Evolutionary conservation across 169 alveolate species (phyloP).

Genomic region (Eimeria zaria): DNA sequence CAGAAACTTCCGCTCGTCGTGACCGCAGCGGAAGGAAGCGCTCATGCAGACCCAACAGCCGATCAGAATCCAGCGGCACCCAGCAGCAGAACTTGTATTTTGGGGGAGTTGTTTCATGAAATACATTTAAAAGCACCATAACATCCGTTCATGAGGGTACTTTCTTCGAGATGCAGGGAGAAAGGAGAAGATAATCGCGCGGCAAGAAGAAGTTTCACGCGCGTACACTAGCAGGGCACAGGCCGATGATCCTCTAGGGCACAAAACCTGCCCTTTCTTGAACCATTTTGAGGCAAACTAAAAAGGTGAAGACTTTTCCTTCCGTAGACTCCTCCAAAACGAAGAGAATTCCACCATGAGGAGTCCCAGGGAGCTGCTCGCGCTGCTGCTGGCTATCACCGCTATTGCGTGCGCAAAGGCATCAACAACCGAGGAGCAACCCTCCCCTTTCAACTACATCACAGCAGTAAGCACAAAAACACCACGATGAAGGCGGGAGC

Average conservation of each 20-base stretch:
- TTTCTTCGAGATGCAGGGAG: background rate
- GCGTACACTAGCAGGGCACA: background rate
- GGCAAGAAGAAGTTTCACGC: background rate
- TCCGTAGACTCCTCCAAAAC: background rate
- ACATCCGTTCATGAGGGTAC: background rate
- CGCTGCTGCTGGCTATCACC: constrained; percentile 42
- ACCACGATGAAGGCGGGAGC: background rate
- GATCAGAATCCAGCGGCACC: background rate
- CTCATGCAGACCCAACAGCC: constrained; percentile 48
- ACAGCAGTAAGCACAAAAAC: constrained; percentile 11
- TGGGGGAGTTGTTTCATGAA: background rate
- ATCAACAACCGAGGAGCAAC: background rate
- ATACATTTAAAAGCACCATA: background rate
- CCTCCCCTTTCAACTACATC: constrained; percentile 68
- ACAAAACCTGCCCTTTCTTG: background rate
- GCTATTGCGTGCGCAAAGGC: background rate
- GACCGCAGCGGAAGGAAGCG: background rate
- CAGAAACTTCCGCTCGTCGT: background rate
- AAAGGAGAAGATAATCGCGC: background rate
- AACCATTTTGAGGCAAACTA: background rate
- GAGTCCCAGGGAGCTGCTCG: constrained; percentile 40
- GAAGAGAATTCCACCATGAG: constrained; percentile 11
- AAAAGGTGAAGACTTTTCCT: background rate
- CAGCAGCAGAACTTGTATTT: background rate
- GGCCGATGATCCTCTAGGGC: background rate